Evolutionary conservation across 176 grass and related monocot genomes (phyloP).

Genomic region (barley (Hordeum vulgare)): DNA sequence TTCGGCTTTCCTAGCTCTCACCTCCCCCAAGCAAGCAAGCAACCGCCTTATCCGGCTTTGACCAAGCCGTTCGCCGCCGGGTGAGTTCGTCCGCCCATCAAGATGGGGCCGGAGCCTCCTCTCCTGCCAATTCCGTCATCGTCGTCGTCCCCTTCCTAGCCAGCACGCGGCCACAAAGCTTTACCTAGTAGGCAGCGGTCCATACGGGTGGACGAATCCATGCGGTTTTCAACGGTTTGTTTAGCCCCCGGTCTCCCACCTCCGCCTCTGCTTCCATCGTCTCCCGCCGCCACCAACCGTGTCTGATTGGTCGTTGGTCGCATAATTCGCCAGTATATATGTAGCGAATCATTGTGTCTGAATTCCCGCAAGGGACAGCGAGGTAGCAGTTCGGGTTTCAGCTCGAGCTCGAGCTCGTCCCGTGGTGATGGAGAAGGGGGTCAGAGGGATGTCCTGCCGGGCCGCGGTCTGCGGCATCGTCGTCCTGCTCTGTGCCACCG

Average conservation of each 20-base stretch:
- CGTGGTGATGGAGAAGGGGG: conserved; percentile 22
- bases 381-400: not conserved
- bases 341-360: not conserved
- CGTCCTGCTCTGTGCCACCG: conserved; percentile 41
- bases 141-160: not conserved
- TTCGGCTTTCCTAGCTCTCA: conserved; percentile 16
- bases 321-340: conserved; percentile 19
- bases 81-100: conserved; percentile 9
- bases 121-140: not conserved
- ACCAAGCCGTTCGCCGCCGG: conserved; percentile 14
- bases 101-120: not conserved
- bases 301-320: not conserved
- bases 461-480: conserved; percentile 39
- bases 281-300: conserved; percentile 3
- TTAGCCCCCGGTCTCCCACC: not conserved
- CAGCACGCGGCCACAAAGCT: not conserved
- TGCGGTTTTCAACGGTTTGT: conserved; percentile 25
- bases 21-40: not conserved
- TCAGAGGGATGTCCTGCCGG: conserved; percentile 19
- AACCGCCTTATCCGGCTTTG: conserved; percentile 4
- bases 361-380: not conserved
- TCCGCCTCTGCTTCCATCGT: not conserved
- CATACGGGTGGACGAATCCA: conserved; percentile 4
- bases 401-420: not conserved
- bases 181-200: not conserved